phyloP scores from a whole-genome alignment of 2,329 filamentous ascomycete species.

The Scorias spongiosa region DNA sequence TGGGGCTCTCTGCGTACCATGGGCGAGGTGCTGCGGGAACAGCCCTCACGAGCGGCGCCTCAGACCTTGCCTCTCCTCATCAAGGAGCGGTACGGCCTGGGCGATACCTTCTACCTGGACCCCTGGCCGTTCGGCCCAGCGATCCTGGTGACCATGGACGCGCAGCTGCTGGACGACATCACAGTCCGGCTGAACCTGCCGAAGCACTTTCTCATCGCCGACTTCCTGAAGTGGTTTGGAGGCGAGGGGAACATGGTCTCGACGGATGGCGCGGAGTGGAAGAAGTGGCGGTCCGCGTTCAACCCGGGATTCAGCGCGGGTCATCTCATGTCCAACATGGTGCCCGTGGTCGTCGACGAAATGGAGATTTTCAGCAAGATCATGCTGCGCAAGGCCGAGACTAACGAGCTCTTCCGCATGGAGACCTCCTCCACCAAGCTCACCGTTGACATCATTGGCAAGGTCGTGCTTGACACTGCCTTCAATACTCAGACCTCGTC shows the following conservation, averaged over 20 bases:
- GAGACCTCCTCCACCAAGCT: constrained; percentile 25
- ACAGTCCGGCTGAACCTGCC: constrained; percentile 19
- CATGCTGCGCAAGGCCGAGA: constrained; percentile 21
- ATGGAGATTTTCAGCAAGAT: constrained; percentile 18
- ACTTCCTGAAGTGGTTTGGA: constrained; percentile 21
- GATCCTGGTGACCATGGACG: constrained; percentile 23
- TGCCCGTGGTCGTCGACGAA: constrained; percentile 23
- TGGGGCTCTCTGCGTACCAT: constrained; percentile 27
- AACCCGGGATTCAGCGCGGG: constrained; percentile 26
- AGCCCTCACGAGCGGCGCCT: constrained; percentile 22
- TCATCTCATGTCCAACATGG: constrained; percentile 24
- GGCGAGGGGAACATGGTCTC: constrained; percentile 24
- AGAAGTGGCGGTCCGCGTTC: constrained; percentile 29
- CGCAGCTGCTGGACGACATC: constrained; percentile 24
- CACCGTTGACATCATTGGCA: constrained; percentile 29
- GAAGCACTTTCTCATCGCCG: constrained; percentile 19
- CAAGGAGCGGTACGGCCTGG: constrained; percentile 22
- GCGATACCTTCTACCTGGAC: constrained; percentile 29
- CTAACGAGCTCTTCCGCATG: constrained; percentile 24
- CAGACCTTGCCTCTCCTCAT: constrained; percentile 22
- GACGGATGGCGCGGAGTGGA: constrained; percentile 26
- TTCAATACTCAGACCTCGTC: constrained; percentile 21
- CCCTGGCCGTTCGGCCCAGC: constrained; percentile 26
- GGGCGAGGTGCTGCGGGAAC: constrained; percentile 18
- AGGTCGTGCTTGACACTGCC: constrained; percentile 23